Conservation (phyloP, 371 early-diverging fungal genomes). For the Apophysomyces trapeziformis region DNA sequence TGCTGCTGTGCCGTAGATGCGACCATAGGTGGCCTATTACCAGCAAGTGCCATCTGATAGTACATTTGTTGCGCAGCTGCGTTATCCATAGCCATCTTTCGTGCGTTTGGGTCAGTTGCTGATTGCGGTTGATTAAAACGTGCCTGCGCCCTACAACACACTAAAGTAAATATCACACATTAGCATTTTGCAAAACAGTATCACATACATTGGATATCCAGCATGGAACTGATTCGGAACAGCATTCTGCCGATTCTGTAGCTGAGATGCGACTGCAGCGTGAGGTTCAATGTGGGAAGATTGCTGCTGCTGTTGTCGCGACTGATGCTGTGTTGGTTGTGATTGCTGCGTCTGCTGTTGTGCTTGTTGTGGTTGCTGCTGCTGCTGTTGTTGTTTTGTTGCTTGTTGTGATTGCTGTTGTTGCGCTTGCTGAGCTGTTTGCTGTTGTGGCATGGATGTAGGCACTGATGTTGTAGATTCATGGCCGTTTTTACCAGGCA, state of each 20-base stretch:
- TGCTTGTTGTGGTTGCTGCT: too few relatives aligned
- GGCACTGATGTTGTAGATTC: not conserved
- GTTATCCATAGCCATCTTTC: constrained; percentile 11
- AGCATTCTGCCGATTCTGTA: constrained; percentile 2
- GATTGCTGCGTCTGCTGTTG: too few relatives aligned
- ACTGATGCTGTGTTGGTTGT: too few relatives aligned
- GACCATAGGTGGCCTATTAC: constrained; percentile 13
- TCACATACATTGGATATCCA: not conserved
- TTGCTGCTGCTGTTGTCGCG: not conserved
- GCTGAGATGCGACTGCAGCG: constrained; percentile 13
- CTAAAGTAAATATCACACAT: not conserved
- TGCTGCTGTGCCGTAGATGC: constrained; percentile 15
- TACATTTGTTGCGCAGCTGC: constrained; percentile 22
- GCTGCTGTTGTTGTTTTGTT: too few relatives aligned
- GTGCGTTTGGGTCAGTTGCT: constrained; percentile 14
- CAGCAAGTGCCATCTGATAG: constrained; percentile 22
- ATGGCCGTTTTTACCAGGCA: not conserved
- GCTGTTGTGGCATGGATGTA: not conserved
- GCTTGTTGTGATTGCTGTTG: too few relatives aligned
- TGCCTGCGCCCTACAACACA: not conserved
- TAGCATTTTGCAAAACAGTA: not conserved
- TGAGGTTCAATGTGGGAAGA: not conserved
- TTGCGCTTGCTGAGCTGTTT: too few relatives aligned
- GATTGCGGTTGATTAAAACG: constrained; percentile 14
- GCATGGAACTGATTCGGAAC: constrained; percentile 3